Evolutionary conservation across 805 yeast genomes (phyloP).

Genomic region (Ogataea kodamae): DNA sequence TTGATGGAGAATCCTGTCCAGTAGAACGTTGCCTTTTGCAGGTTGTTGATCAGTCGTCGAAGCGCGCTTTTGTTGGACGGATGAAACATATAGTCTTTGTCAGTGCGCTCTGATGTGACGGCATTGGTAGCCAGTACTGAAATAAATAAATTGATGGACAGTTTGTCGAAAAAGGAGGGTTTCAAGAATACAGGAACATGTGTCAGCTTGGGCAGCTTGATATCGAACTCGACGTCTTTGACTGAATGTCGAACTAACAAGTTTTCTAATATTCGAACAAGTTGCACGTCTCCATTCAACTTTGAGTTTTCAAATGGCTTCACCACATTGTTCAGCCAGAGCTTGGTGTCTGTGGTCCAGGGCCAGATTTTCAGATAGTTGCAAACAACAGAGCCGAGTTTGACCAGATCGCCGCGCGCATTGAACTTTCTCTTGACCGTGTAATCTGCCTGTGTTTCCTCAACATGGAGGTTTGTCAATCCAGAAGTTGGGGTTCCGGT

Average conservation of each 20-base stretch:
- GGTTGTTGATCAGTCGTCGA: constrained; percentile 53
- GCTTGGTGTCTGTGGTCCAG: constrained; percentile 43
- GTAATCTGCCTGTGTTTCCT: constrained; percentile 36
- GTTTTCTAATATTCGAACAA: constrained; percentile 42
- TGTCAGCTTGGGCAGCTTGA: constrained; percentile 53
- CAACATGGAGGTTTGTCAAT: constrained; percentile 52
- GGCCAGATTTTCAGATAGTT: constrained; percentile 60
- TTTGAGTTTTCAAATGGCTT: constrained; percentile 43
- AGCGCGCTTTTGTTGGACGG: constrained; percentile 51
- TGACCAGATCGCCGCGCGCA: constrained; percentile 49
- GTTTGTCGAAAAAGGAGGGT: constrained; percentile 60
- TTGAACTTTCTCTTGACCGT: constrained; percentile 48
- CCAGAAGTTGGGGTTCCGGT: constrained; percentile 79
- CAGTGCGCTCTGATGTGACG: constrained; percentile 65
- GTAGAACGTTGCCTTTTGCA: constrained; percentile 65
- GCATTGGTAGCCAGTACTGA: constrained; percentile 72
- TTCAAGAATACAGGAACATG: constrained; percentile 56
- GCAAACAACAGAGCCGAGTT: constrained; percentile 49
- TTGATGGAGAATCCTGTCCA: constrained; percentile 70
- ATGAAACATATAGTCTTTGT: constrained; percentile 69
- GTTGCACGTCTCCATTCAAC: constrained; percentile 40
- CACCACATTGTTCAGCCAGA: constrained; percentile 46
- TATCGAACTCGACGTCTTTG: constrained; percentile 52
- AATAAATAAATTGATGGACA: constrained; percentile 60
- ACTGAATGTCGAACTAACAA: constrained; percentile 55